Evolutionary conservation across 164 flowering plant genomes (phyloP).

Genomic region (Aristolochia contorta): DNA sequence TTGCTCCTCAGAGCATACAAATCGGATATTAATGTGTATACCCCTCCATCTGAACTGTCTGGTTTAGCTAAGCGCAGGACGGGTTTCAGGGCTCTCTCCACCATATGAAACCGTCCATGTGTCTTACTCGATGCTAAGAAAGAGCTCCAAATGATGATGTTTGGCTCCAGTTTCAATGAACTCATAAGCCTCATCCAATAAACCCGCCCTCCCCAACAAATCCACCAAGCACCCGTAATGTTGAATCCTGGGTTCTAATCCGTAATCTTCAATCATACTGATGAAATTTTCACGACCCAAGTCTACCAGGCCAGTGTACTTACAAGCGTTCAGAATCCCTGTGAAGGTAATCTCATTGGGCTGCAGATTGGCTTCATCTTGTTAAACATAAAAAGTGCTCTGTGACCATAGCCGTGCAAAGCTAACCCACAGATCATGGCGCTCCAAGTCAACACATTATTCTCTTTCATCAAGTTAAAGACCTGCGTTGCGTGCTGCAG

Average conservation of each 20-base stretch:
- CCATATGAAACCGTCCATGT: constrained; percentile 51
- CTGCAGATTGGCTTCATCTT: constrained; percentile 27
- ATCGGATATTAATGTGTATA: constrained; percentile 46
- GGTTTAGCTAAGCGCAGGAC: constrained; percentile 35
- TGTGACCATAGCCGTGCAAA: constrained; percentile 28
- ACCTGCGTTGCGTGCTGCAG: constrained; percentile 21
- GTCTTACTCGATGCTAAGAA: constrained; percentile 48
- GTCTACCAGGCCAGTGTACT: constrained; percentile 33
- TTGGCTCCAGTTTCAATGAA: constrained; percentile 40
- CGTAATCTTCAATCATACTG: constrained; percentile 29
- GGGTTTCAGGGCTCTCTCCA: constrained; percentile 41
- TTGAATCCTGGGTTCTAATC: constrained; percentile 39
- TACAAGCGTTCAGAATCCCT: constrained; percentile 50
- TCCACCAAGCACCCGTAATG: constrained; percentile 69
- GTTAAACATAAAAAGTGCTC: constrained; percentile 32
- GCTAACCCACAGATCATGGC: constrained; percentile 49
- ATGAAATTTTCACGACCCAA: constrained; percentile 30
- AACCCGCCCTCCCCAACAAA: constrained; percentile 51
- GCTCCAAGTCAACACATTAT: constrained; percentile 45
- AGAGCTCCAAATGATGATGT: constrained; percentile 52
- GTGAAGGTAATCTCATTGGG: constrained; percentile 57
- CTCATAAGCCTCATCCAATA: constrained; percentile 48
- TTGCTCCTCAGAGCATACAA: constrained; percentile 39
- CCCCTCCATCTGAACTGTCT: constrained; percentile 56
- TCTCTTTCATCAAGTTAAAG: constrained; percentile 34